Conservation (phyloP, 2,329 filamentous ascomycete genomes). For the Neurospora sp. region DNA sequence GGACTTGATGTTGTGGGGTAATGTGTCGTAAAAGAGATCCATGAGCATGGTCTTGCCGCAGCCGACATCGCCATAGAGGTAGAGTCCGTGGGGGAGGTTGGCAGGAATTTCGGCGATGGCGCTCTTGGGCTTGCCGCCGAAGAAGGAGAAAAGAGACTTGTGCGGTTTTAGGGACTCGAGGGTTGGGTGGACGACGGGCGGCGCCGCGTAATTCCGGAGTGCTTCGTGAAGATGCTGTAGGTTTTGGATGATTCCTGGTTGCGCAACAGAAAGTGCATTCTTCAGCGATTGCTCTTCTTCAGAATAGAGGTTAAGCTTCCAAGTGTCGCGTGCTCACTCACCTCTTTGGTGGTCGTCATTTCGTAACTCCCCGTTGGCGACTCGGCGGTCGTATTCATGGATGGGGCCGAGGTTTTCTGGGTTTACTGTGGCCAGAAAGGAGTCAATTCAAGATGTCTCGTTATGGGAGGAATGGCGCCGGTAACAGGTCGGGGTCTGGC, state of each 20-base stretch:
- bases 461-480: not conserved
- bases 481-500: not conserved
- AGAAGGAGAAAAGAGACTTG: conserved; percentile 51
- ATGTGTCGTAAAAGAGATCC: conserved; percentile 93
- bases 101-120: conserved; percentile 49
- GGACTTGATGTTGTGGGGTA: conserved; percentile 66
- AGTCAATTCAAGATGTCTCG: not conserved
- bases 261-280: not conserved
- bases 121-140: conserved; percentile 38
- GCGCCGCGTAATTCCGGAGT: conserved; percentile 63
- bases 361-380: conserved; percentile 61
- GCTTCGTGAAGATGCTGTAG: conserved; percentile 85
- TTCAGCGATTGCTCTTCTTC: not conserved
- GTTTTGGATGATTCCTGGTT: conserved; percentile 71
- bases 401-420: conserved; percentile 56
- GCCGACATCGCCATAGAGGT: conserved; percentile 93
- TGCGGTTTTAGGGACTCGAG: conserved; percentile 57
- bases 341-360: conserved; percentile 90
- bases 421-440: conserved; percentile 14
- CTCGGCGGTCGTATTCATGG: conserved; percentile 77
- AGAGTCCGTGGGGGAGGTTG: conserved; percentile 78
- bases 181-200: conserved; percentile 65
- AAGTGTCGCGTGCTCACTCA: conserved; percentile 40
- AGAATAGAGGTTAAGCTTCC: not conserved
- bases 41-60: conserved; percentile 99